Evolutionary conservation across 2,329 filamentous ascomycete species (phyloP).

Genomic region (Apiospora koreana): DNA sequence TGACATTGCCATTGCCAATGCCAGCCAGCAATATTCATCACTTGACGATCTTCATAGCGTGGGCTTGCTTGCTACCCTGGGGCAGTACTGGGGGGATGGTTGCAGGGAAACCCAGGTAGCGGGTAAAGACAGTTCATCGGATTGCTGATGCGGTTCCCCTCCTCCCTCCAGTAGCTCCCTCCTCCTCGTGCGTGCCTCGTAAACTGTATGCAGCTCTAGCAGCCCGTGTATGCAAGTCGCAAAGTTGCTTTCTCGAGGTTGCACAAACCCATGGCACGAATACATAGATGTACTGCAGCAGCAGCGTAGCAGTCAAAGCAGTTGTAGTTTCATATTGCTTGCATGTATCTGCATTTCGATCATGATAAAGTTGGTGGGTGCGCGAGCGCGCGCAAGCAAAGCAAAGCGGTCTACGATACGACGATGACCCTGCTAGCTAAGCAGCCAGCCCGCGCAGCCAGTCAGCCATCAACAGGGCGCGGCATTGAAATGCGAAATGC

Average conservation of each 20-base stretch:
- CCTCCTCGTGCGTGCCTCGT: too few relatives aligned
- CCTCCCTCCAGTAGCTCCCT: too few relatives aligned
- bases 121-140: constrained; percentile 5
- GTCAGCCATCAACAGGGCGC: neutral
- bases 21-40: neutral
- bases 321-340: neutral
- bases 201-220: neutral
- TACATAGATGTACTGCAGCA: neutral
- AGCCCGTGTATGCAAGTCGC: neutral
- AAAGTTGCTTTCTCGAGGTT: neutral
- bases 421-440: neutral
- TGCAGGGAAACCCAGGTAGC: neutral
- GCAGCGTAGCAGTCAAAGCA: too few relatives aligned
- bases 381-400: too few relatives aligned
- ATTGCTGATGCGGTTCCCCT: neutral
- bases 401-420: neutral
- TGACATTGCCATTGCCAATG: neutral
- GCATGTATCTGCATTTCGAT: neutral
- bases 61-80: neutral
- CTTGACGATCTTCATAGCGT: neutral
- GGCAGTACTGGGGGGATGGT: neutral
- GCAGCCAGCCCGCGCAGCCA: neutral
- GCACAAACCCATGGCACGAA: constrained; percentile 1
- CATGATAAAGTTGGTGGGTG: neutral
- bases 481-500: neutral